Conservation (phyloP, 73 alveolate genomes). For the Blepharisma stoltei region DNA sequence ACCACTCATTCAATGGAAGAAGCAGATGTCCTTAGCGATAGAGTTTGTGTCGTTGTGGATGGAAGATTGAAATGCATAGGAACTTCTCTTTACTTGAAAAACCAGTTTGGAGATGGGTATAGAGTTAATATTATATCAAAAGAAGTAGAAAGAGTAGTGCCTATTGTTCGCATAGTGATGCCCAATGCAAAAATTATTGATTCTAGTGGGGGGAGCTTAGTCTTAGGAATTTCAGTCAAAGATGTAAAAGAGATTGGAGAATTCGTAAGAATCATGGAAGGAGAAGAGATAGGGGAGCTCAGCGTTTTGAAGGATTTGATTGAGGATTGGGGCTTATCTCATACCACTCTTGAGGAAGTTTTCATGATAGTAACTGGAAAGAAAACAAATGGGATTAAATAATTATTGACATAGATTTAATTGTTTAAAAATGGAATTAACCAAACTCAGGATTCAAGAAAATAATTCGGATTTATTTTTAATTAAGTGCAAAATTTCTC, state of each 20-base stretch:
- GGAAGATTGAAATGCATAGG: constrained; percentile 94
- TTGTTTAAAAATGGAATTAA: too few relatives aligned
- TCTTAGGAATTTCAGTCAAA: constrained; percentile 39
- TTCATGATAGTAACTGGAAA: constrained; percentile 63
- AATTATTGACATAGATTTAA: too few relatives aligned
- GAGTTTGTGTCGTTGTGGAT: constrained; percentile 93
- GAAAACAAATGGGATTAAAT: not conserved
- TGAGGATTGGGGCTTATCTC: constrained; percentile 80
- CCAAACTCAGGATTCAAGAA: too few relatives aligned
- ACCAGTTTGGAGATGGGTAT: constrained; percentile 81
- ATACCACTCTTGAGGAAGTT: constrained; percentile 88
- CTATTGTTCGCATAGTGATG: constrained; percentile 37
- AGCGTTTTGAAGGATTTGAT: constrained; percentile 34
- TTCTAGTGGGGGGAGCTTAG: constrained; percentile 70
- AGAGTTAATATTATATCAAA: constrained; percentile 51
- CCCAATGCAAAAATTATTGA: constrained; percentile 61
- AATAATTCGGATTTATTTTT: too few relatives aligned
- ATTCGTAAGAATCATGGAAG: constrained; percentile 52
- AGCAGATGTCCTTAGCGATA: constrained; percentile 95
- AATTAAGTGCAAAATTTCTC: too few relatives aligned
- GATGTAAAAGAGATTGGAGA: constrained; percentile 39
- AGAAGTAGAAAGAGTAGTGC: constrained; percentile 37
- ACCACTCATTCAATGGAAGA: constrained; percentile 99
- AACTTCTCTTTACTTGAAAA: constrained; percentile 89
- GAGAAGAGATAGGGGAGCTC: constrained; percentile 18